Conservation (phyloP, 805 yeast genomes). For the Pichia sporocuriosa region DNA sequence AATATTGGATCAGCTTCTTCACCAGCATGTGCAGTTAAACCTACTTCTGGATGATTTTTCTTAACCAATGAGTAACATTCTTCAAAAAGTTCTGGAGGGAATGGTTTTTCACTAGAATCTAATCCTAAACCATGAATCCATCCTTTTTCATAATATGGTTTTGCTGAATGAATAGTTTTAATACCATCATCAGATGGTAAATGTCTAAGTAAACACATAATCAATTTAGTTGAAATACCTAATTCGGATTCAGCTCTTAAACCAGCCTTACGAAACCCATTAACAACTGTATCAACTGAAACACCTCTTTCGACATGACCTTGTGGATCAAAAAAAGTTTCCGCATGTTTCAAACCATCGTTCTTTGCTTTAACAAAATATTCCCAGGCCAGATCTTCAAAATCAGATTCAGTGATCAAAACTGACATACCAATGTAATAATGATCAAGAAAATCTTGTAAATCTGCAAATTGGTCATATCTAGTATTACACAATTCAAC, state of each 20-base stretch:
- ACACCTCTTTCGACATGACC: conserved; percentile 70
- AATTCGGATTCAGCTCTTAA: conserved; percentile 50
- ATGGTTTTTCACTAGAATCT: conserved; percentile 72
- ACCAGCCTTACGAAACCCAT: conserved; percentile 64
- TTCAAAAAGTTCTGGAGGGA: conserved; percentile 63
- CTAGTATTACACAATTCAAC: conserved; percentile 51
- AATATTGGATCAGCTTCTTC: conserved; percentile 80
- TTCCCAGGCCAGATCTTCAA: conserved; percentile 69
- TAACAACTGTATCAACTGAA: conserved; percentile 49
- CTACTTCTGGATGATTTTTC: conserved; percentile 43
- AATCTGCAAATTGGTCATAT: conserved; percentile 55
- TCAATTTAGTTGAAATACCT: conserved; percentile 62
- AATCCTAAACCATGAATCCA: conserved; percentile 72
- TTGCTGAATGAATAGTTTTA: conserved; percentile 48
- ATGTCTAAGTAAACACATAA: conserved; percentile 80
- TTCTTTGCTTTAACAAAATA: conserved; percentile 53
- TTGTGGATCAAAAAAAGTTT: conserved; percentile 80
- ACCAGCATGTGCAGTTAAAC: conserved; percentile 82
- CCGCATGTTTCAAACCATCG: conserved; percentile 64
- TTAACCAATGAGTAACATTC: conserved; percentile 53
- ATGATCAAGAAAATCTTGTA: conserved; percentile 72
- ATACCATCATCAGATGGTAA: conserved; percentile 55
- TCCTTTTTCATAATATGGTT: conserved; percentile 46
- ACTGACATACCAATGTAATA: conserved; percentile 80
- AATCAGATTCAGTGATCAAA: conserved; percentile 62